Evolutionary conservation across 2,329 filamentous ascomycete genomes (phyloP).

Genomic region (Penicillium sp.): DNA sequence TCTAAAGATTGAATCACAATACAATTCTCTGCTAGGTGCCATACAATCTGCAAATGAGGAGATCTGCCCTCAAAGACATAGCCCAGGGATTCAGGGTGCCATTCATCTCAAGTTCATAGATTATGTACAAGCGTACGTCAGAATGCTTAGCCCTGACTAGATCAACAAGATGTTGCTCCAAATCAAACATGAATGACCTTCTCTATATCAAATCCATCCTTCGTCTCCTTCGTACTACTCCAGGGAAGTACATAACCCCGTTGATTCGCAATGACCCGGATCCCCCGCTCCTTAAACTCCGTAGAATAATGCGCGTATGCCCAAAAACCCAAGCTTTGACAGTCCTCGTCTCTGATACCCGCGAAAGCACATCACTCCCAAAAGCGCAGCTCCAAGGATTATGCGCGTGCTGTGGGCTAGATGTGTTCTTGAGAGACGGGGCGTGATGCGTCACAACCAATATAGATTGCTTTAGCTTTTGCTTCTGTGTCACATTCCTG

Average conservation of each 20-base stretch:
- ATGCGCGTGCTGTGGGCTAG: neutral
- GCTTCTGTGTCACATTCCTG: neutral
- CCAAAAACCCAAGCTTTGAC: constrained; percentile 1
- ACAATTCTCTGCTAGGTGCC: too few species aligned
- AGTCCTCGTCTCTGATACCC: neutral
- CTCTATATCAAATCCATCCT: neutral
- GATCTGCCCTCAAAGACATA: too few species aligned
- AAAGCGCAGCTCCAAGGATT: neutral
- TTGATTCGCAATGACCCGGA: neutral
- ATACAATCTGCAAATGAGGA: too few species aligned
- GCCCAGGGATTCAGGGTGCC: too few species aligned
- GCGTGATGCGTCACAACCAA: neutral
- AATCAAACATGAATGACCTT: neutral
- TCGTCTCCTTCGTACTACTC: neutral
- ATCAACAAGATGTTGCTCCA: neutral
- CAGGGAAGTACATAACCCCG: neutral
- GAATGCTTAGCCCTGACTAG: too few species aligned
- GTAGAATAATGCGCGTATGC: neutral
- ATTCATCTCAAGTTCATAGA: too few species aligned
- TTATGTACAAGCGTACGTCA: too few species aligned
- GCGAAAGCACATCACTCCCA: neutral
- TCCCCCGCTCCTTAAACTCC: neutral
- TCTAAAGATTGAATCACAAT: too few species aligned
- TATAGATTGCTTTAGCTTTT: neutral
- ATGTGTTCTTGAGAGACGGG: neutral